Evolutionary conservation across 345 rosid genomes (phyloP).

Genomic region (Clarkia xantiana): DNA sequence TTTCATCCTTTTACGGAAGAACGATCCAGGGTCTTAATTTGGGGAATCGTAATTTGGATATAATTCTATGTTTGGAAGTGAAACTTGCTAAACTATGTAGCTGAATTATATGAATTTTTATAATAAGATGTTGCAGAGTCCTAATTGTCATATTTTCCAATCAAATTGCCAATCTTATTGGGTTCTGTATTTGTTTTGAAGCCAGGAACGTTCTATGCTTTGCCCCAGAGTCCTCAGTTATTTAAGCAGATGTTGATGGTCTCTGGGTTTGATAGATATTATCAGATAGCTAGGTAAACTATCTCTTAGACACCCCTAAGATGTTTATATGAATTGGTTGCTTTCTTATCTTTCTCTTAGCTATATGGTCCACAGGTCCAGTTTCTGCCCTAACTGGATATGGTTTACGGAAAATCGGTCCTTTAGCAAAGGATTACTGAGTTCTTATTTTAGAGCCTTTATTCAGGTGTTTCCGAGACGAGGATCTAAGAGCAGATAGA

Average conservation of each 20-base stretch:
- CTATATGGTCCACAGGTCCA: neutral
- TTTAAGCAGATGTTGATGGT: slow-evolving; percentile 98
- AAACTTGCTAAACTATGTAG: too few species aligned
- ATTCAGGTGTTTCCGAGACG: slow-evolving; percentile 90
- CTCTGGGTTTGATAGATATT: slow-evolving; percentile 89
- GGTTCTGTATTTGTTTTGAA: slow-evolving; percentile 41
- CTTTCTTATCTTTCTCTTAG: slow-evolving; percentile 7
- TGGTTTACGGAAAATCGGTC: too few species aligned
- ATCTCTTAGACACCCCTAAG: neutral
- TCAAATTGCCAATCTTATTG: slow-evolving; percentile 24
- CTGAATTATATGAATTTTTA: too few species aligned
- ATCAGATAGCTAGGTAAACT: slow-evolving; percentile 81
- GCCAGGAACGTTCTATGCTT: slow-evolving; percentile 97
- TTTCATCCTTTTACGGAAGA: too few species aligned
- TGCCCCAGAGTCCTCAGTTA: slow-evolving; percentile 96
- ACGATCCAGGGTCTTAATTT: too few species aligned
- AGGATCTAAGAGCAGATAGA: slow-evolving; percentile 94
- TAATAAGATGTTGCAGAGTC: too few species aligned
- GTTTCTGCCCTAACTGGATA: too few species aligned
- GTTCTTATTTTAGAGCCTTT: neutral
- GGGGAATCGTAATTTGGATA: too few species aligned
- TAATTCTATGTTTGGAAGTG: too few species aligned
- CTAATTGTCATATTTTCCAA: slow-evolving; percentile 10
- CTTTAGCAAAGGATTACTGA: slow-evolving; percentile 4
- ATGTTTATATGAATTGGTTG: neutral